phyloP scores from a whole-genome alignment of 148 eudicot genomes.

The Pouteria glomerata region DNA sequence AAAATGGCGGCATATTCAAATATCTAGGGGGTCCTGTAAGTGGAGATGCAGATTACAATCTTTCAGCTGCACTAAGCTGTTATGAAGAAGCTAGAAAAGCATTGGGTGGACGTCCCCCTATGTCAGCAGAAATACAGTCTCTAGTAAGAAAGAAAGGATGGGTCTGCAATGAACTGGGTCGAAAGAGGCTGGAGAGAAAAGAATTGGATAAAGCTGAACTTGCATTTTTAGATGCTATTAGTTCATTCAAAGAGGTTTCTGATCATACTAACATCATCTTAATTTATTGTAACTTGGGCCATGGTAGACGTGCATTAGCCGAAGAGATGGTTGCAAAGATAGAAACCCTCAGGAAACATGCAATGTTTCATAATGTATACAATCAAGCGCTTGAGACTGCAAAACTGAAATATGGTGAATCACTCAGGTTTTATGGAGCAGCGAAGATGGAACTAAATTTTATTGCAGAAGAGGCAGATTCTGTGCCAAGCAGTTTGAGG shows the following conservation, averaged over 20 bases:
- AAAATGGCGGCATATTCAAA: slow-evolving; percentile 87
- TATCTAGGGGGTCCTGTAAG: slow-evolving; percentile 49
- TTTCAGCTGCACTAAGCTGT: slow-evolving; percentile 58
- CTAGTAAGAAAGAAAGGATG: slow-evolving; percentile 86
- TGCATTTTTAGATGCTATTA: slow-evolving; percentile 79
- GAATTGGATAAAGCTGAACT: slow-evolving; percentile 70
- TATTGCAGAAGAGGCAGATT: slow-evolving; percentile 31
- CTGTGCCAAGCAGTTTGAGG: slow-evolving; percentile 35
- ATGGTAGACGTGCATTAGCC: slow-evolving; percentile 85
- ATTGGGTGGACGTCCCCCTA: slow-evolving; percentile 38
- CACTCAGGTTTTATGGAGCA: slow-evolving; percentile 70
- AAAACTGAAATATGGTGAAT: slow-evolving; percentile 58
- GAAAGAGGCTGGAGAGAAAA: slow-evolving; percentile 62
- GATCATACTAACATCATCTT: slow-evolving; percentile 78
- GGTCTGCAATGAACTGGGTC: slow-evolving; percentile 96
- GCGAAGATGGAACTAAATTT: slow-evolving; percentile 62
- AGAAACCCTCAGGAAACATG: slow-evolving; percentile 47
- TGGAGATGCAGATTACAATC: slow-evolving; percentile 51
- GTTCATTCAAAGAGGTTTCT: slow-evolving; percentile 68
- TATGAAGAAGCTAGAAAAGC: slow-evolving; percentile 73
- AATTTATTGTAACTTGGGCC: slow-evolving; percentile 88
- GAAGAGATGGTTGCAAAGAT: slow-evolving; percentile 65
- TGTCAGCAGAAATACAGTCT: slow-evolving; percentile 54
- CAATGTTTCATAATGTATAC: slow-evolving; percentile 48
- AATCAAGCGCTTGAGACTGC: slow-evolving; percentile 61